Conservation (phyloP, 805 yeast species). For the Wickerhamomyces queroliae region DNA sequence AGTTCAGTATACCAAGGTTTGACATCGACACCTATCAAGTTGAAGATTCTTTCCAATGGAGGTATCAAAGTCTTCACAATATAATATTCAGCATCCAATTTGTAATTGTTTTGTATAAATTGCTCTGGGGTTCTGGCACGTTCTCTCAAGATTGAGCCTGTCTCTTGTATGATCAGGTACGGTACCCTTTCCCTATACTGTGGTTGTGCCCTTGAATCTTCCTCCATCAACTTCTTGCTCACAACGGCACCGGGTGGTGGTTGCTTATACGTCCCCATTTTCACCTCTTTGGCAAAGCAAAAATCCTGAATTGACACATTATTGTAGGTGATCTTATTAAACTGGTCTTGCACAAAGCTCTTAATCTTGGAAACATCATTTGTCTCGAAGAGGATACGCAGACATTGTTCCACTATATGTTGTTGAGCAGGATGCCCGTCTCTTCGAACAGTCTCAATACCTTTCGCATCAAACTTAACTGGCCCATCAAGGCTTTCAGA, state of each 20-base stretch:
- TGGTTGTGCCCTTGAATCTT: conserved; percentile 73
- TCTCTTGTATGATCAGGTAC: conserved; percentile 67
- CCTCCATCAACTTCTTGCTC: conserved; percentile 52
- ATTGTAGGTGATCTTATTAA: conserved; percentile 57
- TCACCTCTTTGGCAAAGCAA: conserved; percentile 87
- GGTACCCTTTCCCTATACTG: conserved; percentile 88
- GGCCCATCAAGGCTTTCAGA: conserved; percentile 46
- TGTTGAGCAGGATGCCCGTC: conserved; percentile 95
- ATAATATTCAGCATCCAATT: conserved; percentile 79
- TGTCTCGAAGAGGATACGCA: conserved; percentile 67
- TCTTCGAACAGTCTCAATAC: conserved; percentile 89
- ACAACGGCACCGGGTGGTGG: conserved; percentile 92
- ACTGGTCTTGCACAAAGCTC: conserved; percentile 56
- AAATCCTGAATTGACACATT: conserved; percentile 72
- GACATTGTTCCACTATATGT: conserved; percentile 65
- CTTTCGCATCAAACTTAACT: conserved; percentile 90
- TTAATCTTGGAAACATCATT: conserved; percentile 68
- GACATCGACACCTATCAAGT: conserved; percentile 76
- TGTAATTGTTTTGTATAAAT: conserved; percentile 40
- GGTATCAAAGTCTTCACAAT: conserved; percentile 81
- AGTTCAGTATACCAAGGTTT: conserved; percentile 69
- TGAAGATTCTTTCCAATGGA: conserved; percentile 81
- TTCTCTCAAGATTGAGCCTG: conserved; percentile 58
- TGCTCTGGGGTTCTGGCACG: conserved; percentile 78
- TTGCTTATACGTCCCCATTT: conserved; percentile 75